phyloP scores from a whole-genome alignment of 441 rosid genomes.

The Populus hybrid region DNA sequence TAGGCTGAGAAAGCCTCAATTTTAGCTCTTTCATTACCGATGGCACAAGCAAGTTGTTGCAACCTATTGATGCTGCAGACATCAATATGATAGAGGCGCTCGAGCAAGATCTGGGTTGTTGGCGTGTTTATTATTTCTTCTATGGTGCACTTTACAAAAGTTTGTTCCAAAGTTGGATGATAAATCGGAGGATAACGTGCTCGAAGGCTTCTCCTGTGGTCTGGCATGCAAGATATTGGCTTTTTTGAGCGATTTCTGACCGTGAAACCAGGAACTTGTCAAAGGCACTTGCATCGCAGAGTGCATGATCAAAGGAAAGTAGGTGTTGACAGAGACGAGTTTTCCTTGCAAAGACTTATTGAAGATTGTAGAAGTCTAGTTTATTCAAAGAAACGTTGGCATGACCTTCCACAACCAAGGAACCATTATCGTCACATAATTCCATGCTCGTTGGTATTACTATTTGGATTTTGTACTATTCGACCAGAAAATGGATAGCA shows the following conservation, averaged over 20 bases:
- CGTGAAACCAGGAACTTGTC: conserved; percentile 56
- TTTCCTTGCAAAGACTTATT: conserved; percentile 42
- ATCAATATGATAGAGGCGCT: conserved; percentile 73
- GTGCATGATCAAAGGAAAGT: conserved; percentile 73
- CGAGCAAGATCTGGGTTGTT: conserved; percentile 38
- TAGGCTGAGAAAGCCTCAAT: conserved; percentile 88
- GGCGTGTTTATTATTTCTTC: conserved; percentile 65
- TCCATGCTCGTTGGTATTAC: conserved; percentile 44
- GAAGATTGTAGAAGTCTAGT: conserved; percentile 53
- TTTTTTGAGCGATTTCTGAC: conserved; percentile 62
- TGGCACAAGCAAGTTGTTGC: conserved; percentile 48
- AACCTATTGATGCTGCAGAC: conserved; percentile 36
- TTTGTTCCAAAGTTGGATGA: conserved; percentile 47
- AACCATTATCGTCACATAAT: conserved; percentile 76
- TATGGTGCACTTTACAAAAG: conserved; percentile 55
- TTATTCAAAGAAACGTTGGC: conserved; percentile 43
- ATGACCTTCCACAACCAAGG: conserved; percentile 47
- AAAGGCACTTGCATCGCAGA: conserved; percentile 77
- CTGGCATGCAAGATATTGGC: conserved; percentile 55
- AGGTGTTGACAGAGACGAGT: conserved; percentile 44
- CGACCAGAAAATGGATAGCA: conserved; percentile 76
- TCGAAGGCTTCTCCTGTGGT: conserved; percentile 54
- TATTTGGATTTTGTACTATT: conserved; percentile 39
- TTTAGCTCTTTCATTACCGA: conserved; percentile 56
- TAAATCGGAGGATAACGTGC: conserved; percentile 60